Conservation (phyloP, 2,329 filamentous ascomycete genomes). For the Aspergillus carbonarius region DNA sequence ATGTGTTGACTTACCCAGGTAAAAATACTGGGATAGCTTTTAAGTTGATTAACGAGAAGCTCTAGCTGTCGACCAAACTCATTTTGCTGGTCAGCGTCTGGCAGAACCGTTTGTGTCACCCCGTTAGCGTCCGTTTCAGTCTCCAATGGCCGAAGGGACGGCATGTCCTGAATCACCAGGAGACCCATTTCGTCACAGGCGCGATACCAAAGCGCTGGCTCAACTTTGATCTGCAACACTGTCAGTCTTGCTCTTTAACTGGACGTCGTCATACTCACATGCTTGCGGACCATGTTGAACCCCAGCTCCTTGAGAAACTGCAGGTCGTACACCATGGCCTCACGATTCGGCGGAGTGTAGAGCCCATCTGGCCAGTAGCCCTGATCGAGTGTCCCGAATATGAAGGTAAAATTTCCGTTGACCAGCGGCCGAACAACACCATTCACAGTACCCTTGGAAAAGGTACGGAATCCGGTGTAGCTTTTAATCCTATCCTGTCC, state of each 20-base stretch:
- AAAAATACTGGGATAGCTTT: slow-evolving; percentile 64
- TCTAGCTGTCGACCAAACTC: slow-evolving; percentile 67
- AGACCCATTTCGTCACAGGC: slow-evolving; percentile 67
- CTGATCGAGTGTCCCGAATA: slow-evolving; percentile 68
- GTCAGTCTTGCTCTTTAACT: neutral
- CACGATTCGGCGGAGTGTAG: slow-evolving; percentile 62
- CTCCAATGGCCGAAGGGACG: slow-evolving; percentile 52
- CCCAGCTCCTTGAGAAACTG: slow-evolving; percentile 63
- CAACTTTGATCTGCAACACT: slow-evolving; percentile 60
- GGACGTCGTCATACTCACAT: slow-evolving; percentile 47
- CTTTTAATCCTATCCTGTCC: slow-evolving; percentile 58
- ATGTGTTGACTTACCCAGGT: slow-evolving; percentile 53
- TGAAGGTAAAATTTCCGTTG: slow-evolving; percentile 68
- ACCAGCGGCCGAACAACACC: slow-evolving; percentile 62
- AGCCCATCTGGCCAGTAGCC: slow-evolving; percentile 71
- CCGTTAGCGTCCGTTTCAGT: slow-evolving; percentile 16
- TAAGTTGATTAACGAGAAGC: slow-evolving; percentile 61
- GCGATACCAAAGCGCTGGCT: slow-evolving; percentile 65
- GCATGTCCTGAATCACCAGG: slow-evolving; percentile 72
- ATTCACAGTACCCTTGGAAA: slow-evolving; percentile 56
- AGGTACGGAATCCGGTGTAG: slow-evolving; percentile 69
- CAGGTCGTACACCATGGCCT: slow-evolving; percentile 68
- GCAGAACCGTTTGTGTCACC: slow-evolving; percentile 25
- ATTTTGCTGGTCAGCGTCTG: slow-evolving; percentile 53
- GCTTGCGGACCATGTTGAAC: slow-evolving; percentile 70